These are phyloP conservation scores for Fremontodendron californicum DNA, from an alignment of 345 rosid species.

Conservation along the genomic window DNA sequence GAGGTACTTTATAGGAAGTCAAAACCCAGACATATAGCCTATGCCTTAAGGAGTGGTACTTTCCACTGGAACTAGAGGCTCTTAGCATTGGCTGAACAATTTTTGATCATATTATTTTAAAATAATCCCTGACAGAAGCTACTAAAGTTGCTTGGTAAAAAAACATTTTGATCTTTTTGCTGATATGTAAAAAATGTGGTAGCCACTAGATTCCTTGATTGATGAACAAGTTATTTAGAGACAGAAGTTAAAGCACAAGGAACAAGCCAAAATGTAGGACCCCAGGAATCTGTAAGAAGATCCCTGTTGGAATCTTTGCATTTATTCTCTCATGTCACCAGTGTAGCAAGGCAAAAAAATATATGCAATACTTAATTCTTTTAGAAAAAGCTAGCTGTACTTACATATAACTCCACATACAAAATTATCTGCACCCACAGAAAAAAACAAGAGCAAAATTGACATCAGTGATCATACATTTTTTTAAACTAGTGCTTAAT, in stretches of 20 bases:
- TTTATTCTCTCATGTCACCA: not conserved
- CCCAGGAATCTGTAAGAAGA: not conserved
- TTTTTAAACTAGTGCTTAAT: not conserved
- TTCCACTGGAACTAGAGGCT: no score
- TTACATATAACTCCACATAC: conserved; percentile 84
- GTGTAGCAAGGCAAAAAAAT: not conserved
- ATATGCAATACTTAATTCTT: not conserved
- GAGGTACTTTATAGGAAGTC: not conserved
- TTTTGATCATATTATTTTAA: not conserved
- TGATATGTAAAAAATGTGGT: not conserved
- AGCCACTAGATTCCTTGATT: not conserved
- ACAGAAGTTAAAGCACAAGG: not conserved
- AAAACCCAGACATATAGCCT: not conserved
- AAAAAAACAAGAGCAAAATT: not conserved
- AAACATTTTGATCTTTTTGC: not conserved
- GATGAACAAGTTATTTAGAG: not conserved
- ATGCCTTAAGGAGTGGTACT: not conserved
- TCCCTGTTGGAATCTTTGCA: not conserved
- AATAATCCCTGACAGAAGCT: not conserved
- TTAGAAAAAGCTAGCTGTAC: conserved; percentile 35
- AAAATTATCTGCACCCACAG: conserved; percentile 60
- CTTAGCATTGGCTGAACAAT: no score
- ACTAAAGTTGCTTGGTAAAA: not conserved
- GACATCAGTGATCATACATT: not conserved
- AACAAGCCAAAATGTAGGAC: no score